Evolutionary conservation across 495 filamentous ascomycete species (phyloP), one percentile per base, ranked within the genome.

Genomic region (Neurospora sp.): DNA sequence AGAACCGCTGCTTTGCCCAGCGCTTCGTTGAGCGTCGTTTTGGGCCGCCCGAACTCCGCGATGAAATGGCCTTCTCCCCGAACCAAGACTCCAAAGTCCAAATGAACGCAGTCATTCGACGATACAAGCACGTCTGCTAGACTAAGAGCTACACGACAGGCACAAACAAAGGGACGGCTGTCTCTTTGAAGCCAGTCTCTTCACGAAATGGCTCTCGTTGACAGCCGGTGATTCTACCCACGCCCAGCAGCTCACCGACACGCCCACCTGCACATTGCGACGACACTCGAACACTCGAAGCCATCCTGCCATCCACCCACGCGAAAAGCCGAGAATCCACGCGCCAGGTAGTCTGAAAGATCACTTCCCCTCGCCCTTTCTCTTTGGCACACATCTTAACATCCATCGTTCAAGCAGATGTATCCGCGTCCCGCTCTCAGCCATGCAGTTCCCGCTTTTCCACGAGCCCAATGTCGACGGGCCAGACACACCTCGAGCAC

Each of bases 291-390:
- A 61, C 53, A 35, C 27, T 61, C 27, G 22, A 61, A 35, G 12
- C 48, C 6, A 59, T 59, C 48, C 8, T 5, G 2, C 22, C 12
- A 1, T 7, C 0, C 5, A 31, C 16, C 1, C 0, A 0, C 11
- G 22, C 22, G 22, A 31, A 31, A 8, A 0, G 2, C 6, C 12
- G 3, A 35, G 53, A 61, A 9, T 9, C 2, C 14, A 9, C 0
- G 11, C 2, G 3, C 0, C 0, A 0, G 53, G 4, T 4, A 61
- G 5, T 61, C 4, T 1, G 53, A 61, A 0, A 18, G 20, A 0
- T 9, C 3, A 9, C 53, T 6, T 35, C 5, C 27, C 14, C 14
- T 48, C 3, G 0, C 4, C 1, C 27, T 35, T 61, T 18, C 53
- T 18, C 53, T 18, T 61, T 31, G 27, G 0, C 14, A 3, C 53